Conservation (phyloP, 2,329 filamentous ascomycete genomes). For the Knufia petricola region DNA sequence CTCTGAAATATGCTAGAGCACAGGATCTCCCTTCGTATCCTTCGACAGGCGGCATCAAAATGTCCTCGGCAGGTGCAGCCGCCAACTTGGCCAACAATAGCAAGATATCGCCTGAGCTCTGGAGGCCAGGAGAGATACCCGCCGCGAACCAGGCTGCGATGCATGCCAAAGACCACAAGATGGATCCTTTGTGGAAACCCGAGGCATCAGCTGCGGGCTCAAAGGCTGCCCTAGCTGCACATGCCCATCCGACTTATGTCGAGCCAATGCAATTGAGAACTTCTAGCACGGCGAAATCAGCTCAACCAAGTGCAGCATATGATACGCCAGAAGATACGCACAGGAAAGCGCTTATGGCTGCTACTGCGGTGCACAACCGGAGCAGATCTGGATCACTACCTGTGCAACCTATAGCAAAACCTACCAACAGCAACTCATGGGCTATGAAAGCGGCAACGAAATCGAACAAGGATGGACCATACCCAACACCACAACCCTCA, state of each 20-base stretch:
- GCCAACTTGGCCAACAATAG: constrained; percentile 65
- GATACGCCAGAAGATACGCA: constrained; percentile 43
- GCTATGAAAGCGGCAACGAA: constrained; percentile 64
- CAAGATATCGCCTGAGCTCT: constrained; percentile 54
- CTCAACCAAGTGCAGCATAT: constrained; percentile 38
- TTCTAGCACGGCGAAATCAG: constrained; percentile 36
- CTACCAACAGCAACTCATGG: constrained; percentile 42
- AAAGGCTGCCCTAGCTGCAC: constrained; percentile 63
- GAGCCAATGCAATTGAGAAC: constrained; percentile 36
- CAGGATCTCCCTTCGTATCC: constrained; percentile 67
- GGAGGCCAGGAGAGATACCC: constrained; percentile 55
- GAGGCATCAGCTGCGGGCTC: constrained; percentile 56
- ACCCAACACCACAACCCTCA: constrained; percentile 35
- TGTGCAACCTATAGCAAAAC: constrained; percentile 33
- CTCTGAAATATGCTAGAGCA: constrained; percentile 62
- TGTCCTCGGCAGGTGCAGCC: constrained; percentile 61
- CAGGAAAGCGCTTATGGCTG: constrained; percentile 62
- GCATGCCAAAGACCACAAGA: constrained; percentile 51
- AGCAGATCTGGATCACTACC: constrained; percentile 58
- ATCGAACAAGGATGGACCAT: constrained; percentile 43
- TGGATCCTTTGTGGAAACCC: constrained; percentile 54
- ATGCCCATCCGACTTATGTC: constrained; percentile 43
- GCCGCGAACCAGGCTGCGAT: constrained; percentile 52
- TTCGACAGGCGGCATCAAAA: constrained; percentile 46
- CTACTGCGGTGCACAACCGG: constrained; percentile 63